Evolutionary conservation across 2,329 filamentous ascomycete species (phyloP).

Genomic region (Onygena corvina): DNA sequence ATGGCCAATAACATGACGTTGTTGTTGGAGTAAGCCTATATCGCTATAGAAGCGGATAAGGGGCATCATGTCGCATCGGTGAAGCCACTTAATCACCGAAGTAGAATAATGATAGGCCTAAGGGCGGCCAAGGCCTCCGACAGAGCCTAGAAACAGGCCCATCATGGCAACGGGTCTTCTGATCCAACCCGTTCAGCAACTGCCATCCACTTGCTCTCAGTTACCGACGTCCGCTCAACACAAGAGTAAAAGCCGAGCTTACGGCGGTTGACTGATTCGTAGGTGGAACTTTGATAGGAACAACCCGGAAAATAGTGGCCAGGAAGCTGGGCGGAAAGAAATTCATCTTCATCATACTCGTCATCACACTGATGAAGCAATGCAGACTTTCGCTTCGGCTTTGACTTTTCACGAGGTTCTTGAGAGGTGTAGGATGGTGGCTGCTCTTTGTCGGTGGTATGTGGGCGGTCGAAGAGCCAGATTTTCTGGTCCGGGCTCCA

Average conservation of each 20-base stretch:
- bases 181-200: conserved; percentile 2
- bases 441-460: not conserved
- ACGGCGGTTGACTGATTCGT: not conserved
- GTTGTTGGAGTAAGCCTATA: no score
- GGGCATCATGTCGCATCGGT: no score
- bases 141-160: no score
- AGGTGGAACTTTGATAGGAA: conserved; percentile 4
- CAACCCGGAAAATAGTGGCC: conserved; percentile 14
- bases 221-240: not conserved
- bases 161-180: no score
- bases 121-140: no score
- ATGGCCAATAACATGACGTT: no score
- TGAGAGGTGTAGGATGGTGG: not conserved
- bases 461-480: conserved; percentile 13
- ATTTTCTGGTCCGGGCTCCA: conserved; percentile 15
- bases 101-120: no score
- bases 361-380: not conserved
- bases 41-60: no score
- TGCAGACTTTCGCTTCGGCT: not conserved
- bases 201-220: not conserved
- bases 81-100: no score
- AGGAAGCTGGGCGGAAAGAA: conserved; percentile 16
- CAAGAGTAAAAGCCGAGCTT: not conserved
- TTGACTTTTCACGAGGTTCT: not conserved
- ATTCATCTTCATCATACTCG: conserved; percentile 12